Percentiles rank a stretch among this genome's conserved stretches.
phyloP scores from a whole-genome alignment of 2,329 filamentous ascomycete species.

The Fonsecaea erecta region DNA sequence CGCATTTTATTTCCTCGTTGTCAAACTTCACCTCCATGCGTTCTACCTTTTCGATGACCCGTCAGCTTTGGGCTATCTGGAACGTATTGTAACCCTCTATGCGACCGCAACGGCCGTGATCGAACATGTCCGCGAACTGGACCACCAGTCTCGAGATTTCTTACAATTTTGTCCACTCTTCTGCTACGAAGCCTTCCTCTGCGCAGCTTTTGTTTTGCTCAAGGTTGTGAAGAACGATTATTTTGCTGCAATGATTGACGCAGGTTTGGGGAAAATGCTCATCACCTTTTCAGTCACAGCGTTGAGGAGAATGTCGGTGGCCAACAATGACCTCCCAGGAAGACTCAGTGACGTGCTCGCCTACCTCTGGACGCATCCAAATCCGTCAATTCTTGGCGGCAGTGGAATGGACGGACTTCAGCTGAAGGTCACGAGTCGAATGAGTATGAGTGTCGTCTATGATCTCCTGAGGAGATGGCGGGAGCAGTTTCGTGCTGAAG shows the following conservation, averaged over 20 bases:
- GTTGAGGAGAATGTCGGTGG: conserved; percentile 63
- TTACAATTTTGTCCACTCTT: conserved; percentile 18
- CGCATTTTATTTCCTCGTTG: conserved; percentile 28
- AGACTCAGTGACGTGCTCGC: conserved; percentile 68
- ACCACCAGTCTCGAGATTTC: conserved; percentile 3
- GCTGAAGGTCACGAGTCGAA: conserved; percentile 67
- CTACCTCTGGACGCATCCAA: conserved; percentile 59
- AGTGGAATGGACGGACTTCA: conserved; percentile 49
- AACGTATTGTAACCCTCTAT: conserved; percentile 33
- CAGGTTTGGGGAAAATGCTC: conserved; percentile 56
- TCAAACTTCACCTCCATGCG: conserved; percentile 36
- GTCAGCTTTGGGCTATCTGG: conserved; percentile 21
- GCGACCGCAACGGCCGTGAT: conserved; percentile 24
- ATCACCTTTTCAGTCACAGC: conserved; percentile 63
- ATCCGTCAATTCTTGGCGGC: conserved; percentile 20
- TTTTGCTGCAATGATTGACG: conserved; percentile 54
- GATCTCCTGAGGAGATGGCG: conserved; percentile 71
- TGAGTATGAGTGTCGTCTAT: conserved; percentile 69
- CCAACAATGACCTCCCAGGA: conserved; percentile 65
- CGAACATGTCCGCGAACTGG: conserved; percentile 20
- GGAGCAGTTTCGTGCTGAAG: conserved; percentile 58
- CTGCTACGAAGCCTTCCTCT: conserved; percentile 44
- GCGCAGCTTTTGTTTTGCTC: conserved; percentile 64
- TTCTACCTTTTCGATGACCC: conserved; percentile 38
- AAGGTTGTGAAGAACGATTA: conserved; percentile 67